Conservation (phyloP, 805 yeast species). For the Starmera quercuum region DNA sequence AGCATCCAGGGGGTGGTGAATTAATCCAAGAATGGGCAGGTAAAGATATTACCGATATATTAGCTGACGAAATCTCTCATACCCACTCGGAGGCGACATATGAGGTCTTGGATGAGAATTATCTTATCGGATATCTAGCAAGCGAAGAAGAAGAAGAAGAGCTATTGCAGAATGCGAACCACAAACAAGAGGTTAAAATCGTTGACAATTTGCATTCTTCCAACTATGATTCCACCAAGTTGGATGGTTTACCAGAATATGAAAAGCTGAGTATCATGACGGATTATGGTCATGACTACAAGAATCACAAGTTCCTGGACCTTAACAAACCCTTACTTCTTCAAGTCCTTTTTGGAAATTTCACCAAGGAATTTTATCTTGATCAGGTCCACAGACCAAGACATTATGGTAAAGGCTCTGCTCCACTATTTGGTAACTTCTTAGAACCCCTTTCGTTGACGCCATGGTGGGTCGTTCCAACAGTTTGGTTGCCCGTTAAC, state of each 20-base stretch:
- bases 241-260: conserved; percentile 64
- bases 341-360: conserved; percentile 72
- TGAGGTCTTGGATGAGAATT: conserved; percentile 76
- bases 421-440: conserved; percentile 91
- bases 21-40: conserved; percentile 76
- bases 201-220: conserved; percentile 28
- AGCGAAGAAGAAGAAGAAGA: conserved; percentile 71
- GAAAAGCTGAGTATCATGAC: conserved; percentile 72
- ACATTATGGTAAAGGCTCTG: conserved; percentile 96
- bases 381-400: conserved; percentile 98
- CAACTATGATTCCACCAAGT: conserved; percentile 41
- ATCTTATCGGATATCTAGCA: conserved; percentile 77
- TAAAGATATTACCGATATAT: conserved; percentile 71
- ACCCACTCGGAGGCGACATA: conserved; percentile 81
- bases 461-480: conserved; percentile 91
- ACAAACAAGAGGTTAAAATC: conserved; percentile 48
- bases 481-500: conserved; percentile 81
- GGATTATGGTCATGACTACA: conserved; percentile 62
- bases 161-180: conserved; percentile 52
- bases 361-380: conserved; percentile 82
- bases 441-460: conserved; percentile 87
- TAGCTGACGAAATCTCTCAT: conserved; percentile 68
- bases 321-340: conserved; percentile 70
- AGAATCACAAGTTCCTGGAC: conserved; percentile 81
- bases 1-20: conserved; percentile 79